A percentile compares a stretch with the other conserved stretches of the same genome.
These are phyloP conservation scores for Actinomortierella ambigua DNA, from an alignment of 371 early-diverging fungal species.

Conservation along the genomic window DNA sequence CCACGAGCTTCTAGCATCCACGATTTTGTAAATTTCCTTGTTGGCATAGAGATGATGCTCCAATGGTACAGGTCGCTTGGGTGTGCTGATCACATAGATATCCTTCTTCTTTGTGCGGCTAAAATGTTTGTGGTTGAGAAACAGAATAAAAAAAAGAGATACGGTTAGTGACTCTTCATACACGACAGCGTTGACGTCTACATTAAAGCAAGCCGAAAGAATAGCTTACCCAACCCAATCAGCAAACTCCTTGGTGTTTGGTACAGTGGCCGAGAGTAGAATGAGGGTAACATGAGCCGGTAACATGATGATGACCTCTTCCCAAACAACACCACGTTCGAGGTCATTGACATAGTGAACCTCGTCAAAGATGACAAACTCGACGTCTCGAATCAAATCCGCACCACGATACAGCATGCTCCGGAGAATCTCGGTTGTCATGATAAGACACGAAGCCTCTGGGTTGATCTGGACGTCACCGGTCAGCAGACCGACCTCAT, in stretches of 20 bases:
- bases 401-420: conserved; percentile 98
- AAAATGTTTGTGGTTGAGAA: not conserved
- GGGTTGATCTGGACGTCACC: conserved; percentile 99
- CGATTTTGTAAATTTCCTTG: conserved; percentile 86
- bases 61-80: conserved; percentile 96
- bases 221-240: conserved; percentile 95
- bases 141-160: not conserved
- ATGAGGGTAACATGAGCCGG: conserved; percentile 95
- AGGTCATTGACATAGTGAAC: conserved; percentile 99
- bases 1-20: conserved; percentile 72
- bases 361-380: conserved; percentile 99
- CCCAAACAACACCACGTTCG: conserved; percentile 99
- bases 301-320: conserved; percentile 99
- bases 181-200: not conserved
- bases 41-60: conserved; percentile 94
- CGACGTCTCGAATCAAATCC: conserved; percentile 96
- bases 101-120: conserved; percentile 95
- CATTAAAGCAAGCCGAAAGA: not conserved
- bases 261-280: conserved; percentile 97
- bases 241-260: conserved; percentile 99
- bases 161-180: not conserved
- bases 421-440: conserved; percentile 99
- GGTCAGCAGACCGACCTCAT: conserved; percentile 98
- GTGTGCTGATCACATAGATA: conserved; percentile 98
- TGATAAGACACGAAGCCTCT: conserved; percentile 95